Base-by-base conservation (phyloP, 148 eudicot species). In the Amaranthus cruentus region DNA sequence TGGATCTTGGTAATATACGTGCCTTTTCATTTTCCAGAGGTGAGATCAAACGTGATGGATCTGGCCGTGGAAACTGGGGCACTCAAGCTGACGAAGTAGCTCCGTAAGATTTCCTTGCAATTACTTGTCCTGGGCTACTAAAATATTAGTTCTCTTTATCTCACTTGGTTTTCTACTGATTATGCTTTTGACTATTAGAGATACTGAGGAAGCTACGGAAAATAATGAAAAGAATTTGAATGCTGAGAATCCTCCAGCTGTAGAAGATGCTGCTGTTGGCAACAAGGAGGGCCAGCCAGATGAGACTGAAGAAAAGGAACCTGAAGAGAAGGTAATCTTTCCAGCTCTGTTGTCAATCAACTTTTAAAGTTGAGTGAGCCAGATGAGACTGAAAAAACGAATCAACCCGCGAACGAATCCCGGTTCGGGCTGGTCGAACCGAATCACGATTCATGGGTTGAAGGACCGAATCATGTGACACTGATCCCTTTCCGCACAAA, bases 11-110 rank as follows among this genome's bases (percentile, higher is more conserved):
- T 49, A 42, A 63, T 6, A 44, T 2, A 13, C 51, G 38, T 51
- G n/a, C 12, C 6, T 47, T 18, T 6, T 2, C 47, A 10, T 4
- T 61, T n/a, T 44, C 18, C 77, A 95, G 97, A 62, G 76, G 80
- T 81, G 99, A 92, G 69, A 4, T 86, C 72, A 95, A 92, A 74
- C 91, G 92, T 42, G 97, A 95, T 66, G 97, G 99, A 49, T 42
- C 94, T 82, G 99, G 99, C 53, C 88, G 97, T 59, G 97, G 99
- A 60, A 92, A 95, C 78, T 95, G 99, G 99, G 98, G 99, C 70
- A 80, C 84, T 71, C 76, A 84, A 54, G 73, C 83, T 68, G 97
- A 90, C 73, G 99, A 90, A 78, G 69, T 92, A 62, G 68, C 87
- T 72, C 87, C 72, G 99, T 92, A 72, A 88, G 89, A 62, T 65